A percentile compares a stretch with the other conserved stretches of the same genome.
phyloP scores from a whole-genome alignment of 164 flowering plant species.

The Vitis riparia region DNA sequence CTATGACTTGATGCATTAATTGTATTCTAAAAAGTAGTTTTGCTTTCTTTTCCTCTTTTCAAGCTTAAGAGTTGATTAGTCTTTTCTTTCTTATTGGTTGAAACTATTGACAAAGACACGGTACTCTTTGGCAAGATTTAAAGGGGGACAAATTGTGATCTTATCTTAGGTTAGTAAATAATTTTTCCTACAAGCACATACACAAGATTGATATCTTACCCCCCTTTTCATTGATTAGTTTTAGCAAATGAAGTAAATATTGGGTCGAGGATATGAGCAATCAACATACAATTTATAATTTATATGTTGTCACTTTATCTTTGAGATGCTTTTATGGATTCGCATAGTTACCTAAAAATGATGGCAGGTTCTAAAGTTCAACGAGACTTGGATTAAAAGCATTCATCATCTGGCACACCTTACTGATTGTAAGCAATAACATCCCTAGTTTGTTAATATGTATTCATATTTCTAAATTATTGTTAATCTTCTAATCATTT shows the following conservation, averaged over 20 bases:
- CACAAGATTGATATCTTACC: not conserved
- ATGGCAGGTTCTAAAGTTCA: conserved; percentile 81
- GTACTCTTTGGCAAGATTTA: conserved; percentile 79
- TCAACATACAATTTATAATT: conserved; percentile 61
- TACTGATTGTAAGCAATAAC: conserved; percentile 64
- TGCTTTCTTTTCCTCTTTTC: too few relatives aligned
- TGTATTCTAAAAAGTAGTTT: too few relatives aligned
- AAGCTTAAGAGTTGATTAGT: not conserved
- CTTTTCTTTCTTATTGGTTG: conserved; percentile 45
- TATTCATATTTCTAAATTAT: not conserved
- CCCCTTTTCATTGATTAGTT: conserved; percentile 43
- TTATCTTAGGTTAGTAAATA: conserved; percentile 70
- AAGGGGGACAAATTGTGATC: conserved; percentile 89
- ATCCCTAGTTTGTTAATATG: not conserved
- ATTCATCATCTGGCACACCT: conserved; percentile 91
- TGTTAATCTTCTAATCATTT: conserved; percentile 1
- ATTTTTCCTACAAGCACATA: not conserved
- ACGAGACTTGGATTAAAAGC: conserved; percentile 71
- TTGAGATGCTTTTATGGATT: not conserved
- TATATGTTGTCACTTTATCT: not conserved
- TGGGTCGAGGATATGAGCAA: conserved; percentile 92
- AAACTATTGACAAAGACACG: conserved; percentile 84
- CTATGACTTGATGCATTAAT: not conserved
- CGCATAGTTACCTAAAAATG: not conserved
- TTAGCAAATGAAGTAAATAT: conserved; percentile 89